Base-by-base conservation (phyloP, 176 grass and related monocot species). In the Triticum dicoccoides region DNA sequence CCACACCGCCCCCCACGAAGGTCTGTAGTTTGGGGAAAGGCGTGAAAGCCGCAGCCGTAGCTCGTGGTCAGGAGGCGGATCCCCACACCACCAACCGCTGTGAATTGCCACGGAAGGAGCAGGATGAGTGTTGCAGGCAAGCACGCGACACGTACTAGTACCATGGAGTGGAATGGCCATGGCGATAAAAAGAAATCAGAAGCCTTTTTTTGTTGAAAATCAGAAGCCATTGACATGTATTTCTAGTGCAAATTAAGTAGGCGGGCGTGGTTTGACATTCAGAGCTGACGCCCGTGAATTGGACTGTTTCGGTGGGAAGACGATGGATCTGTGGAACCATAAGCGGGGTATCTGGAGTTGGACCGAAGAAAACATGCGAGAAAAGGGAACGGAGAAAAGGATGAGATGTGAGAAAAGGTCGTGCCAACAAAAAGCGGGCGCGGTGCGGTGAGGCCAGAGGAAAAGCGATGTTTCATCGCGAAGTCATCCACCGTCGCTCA, bases 401-500 rank as follows among this genome's bases (percentile, higher is more conserved):
- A 52, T 69, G 17, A 32, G 73, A 20, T 4, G 69, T 18, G 6
- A 30, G 65, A 89, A 86, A 89, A 83, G 74, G 80, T 27, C 11
- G 2, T 5, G 80, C 73, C 24, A 73, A 45, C 80, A 44, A 83
- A 83, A 87, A 87, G 84, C 80, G 44, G 30, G 73, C 5, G 38
- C 0, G 7, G 7, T 2, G 39, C 8, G 56, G 15, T n/a, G 76
- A 5, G 23, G 3, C 37, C 37, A 6, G 2, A 23, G 24, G 33
- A 80, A 91, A 91, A 87, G 81, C 76, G 81, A 87, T 41, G 89
- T 84, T 73, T 84, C 81, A 84, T 84, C 81, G 33, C 47, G 27
- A 88, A 81, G 89, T 76, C 81, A 63, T 84, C 81, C 80, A 29
- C 17, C 5, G 49, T 51, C 17, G 49, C 14, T 51, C 49, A 5